Percentiles rank a stretch among this genome's conserved stretches.
These are phyloP conservation scores for Penicillium mononematosum DNA, from an alignment of 495 filamentous ascomycete genomes.

Conservation along the genomic window DNA sequence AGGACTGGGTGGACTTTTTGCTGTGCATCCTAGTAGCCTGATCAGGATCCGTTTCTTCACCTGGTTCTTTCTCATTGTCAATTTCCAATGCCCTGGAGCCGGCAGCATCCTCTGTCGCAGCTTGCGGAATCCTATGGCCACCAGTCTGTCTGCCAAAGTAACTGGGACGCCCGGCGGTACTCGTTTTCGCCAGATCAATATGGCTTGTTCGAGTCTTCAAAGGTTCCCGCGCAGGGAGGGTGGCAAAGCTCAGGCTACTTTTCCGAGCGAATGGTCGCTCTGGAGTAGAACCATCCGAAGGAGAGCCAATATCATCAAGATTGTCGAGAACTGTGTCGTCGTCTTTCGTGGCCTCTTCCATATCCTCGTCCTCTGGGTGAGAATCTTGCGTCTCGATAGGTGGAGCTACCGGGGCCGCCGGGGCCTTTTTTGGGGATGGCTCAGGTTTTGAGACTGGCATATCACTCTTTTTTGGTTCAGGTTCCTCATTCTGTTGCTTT, in stretches of 20 bases:
- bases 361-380: slow-evolving; percentile 23
- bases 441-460: slow-evolving; percentile 4
- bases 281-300: slow-evolving; percentile 62
- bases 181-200: slow-evolving; percentile 61
- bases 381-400: slow-evolving; percentile 17
- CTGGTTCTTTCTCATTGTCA: slow-evolving; percentile 50
- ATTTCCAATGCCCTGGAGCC: slow-evolving; percentile 57
- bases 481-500: slow-evolving; percentile 19
- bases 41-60: slow-evolving; percentile 37
- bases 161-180: slow-evolving; percentile 42
- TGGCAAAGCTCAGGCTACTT: slow-evolving; percentile 90
- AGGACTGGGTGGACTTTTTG: slow-evolving; percentile 85
- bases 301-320: slow-evolving; percentile 56
- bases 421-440: slow-evolving; percentile 25
- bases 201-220: slow-evolving; percentile 79
- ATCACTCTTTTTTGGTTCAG: slow-evolving; percentile 7
- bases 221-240: slow-evolving; percentile 87
- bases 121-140: slow-evolving; percentile 38
- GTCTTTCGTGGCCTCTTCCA: slow-evolving; percentile 41
- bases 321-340: slow-evolving; percentile 52
- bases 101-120: slow-evolving; percentile 37
- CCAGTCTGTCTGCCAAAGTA: slow-evolving; percentile 57
- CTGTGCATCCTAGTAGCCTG: slow-evolving; percentile 61
- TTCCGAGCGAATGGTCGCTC: slow-evolving; percentile 71
- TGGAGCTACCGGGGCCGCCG: slow-evolving; percentile 13